phyloP scores from a whole-genome alignment of 2,329 filamentous ascomycete species.

The Phaeosphaeria sp. region DNA sequence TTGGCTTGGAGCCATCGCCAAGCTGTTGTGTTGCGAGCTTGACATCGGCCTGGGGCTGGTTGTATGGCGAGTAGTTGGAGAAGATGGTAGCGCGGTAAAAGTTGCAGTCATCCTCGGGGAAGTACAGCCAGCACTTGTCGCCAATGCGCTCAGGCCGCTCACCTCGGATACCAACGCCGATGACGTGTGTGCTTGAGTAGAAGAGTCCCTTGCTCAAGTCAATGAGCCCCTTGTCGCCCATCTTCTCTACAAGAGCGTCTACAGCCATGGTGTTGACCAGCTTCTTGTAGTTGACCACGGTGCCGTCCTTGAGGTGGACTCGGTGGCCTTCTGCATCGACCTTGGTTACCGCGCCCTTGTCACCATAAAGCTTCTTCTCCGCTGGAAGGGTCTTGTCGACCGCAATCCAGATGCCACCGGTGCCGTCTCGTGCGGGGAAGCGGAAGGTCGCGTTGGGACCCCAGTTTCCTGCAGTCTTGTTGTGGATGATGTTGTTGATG shows the following conservation, averaged over 20 bases:
- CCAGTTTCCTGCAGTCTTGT: slow-evolving; percentile 97
- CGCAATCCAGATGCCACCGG: slow-evolving; percentile 98
- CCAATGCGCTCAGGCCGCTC: slow-evolving; percentile 92
- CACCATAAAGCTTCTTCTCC: slow-evolving; percentile 89
- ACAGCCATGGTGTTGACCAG: slow-evolving; percentile 96
- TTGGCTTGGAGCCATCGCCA: slow-evolving; percentile 82
- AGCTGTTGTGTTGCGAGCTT: slow-evolving; percentile 88
- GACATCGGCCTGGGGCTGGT: slow-evolving; percentile 82
- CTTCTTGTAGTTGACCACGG: slow-evolving; percentile 87
- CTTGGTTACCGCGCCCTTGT: slow-evolving; percentile 81
- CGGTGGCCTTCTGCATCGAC: slow-evolving; percentile 86
- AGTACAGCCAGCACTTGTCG: slow-evolving; percentile 99
- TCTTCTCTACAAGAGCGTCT: slow-evolving; percentile 83
- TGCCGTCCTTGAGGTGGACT: slow-evolving; percentile 83
- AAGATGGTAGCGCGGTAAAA: slow-evolving; percentile 99
- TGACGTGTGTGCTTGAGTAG: slow-evolving; percentile 97
- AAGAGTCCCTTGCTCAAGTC: slow-evolving; percentile 86
- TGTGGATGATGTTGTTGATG: slow-evolving; percentile 91
- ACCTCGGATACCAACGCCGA: slow-evolving; percentile 93
- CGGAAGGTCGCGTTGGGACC: slow-evolving; percentile 98
- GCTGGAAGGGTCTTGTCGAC: slow-evolving; percentile 91
- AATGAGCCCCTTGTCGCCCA: slow-evolving; percentile 86
- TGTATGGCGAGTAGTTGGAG: slow-evolving; percentile 99
- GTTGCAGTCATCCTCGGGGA: slow-evolving; percentile 97
- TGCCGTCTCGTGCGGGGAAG: slow-evolving; percentile 94